These are phyloP conservation scores for Pseudocercospora fijiensis DNA, from an alignment of 2,329 filamentous ascomycete species.

Conservation along the genomic window DNA sequence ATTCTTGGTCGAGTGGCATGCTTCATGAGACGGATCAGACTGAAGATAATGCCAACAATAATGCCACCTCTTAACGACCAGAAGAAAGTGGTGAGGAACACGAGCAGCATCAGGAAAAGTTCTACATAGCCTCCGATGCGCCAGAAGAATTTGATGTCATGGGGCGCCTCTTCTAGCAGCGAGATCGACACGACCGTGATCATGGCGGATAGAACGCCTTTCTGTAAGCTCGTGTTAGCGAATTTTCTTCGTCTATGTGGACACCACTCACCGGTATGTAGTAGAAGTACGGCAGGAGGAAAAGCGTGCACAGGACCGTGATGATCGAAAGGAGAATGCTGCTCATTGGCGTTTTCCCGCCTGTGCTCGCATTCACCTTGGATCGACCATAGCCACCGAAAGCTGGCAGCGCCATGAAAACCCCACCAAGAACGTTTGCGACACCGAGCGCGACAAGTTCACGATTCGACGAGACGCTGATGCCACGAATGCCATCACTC, in stretches of 20 bases:
- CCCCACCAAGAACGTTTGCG: conserved; percentile 85
- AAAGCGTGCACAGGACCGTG: conserved; percentile 75
- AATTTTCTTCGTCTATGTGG: neutral
- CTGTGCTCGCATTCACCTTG: conserved; percentile 91
- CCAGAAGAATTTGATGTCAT: conserved; percentile 87
- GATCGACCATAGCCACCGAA: conserved; percentile 96
- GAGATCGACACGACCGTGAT: conserved; percentile 94
- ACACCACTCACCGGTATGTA: conserved; percentile 76
- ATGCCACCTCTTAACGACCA: conserved; percentile 94
- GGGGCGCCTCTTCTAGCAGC: conserved; percentile 89
- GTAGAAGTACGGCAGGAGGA: conserved; percentile 87
- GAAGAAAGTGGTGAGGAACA: conserved; percentile 89
- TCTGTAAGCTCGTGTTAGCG: conserved; percentile 52
- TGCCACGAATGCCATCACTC: conserved; percentile 64
- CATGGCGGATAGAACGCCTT: conserved; percentile 90
- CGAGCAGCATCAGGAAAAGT: conserved; percentile 80
- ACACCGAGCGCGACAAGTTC: conserved; percentile 89
- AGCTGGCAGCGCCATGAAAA: conserved; percentile 87
- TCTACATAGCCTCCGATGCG: conserved; percentile 83
- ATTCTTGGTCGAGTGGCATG: conserved; percentile 91
- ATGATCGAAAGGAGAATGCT: conserved; percentile 83
- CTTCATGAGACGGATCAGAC: conserved; percentile 81
- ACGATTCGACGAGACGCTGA: conserved; percentile 83
- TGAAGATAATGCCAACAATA: conserved; percentile 87
- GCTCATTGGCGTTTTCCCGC: conserved; percentile 89